Conservation (phyloP, 73 alveolate genomes). For the Paramecium octaurelia region DNA sequence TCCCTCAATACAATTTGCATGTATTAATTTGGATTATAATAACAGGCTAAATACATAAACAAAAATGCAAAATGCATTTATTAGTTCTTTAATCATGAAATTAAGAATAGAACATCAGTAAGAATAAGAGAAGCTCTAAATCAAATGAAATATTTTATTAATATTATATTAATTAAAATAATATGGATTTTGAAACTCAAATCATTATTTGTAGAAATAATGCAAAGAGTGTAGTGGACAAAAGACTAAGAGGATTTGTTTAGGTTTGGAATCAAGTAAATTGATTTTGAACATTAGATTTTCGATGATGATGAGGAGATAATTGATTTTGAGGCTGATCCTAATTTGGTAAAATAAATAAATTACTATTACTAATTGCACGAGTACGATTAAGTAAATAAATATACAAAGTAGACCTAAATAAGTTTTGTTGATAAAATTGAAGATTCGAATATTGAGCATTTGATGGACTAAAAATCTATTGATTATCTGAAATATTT, state of each 20-base stretch:
- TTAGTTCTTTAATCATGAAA: not conserved
- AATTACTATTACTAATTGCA: not conserved
- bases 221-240: not conserved
- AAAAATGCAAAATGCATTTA: not conserved
- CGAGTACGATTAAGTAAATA: not conserved
- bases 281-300: not conserved
- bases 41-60: not conserved
- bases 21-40: not conserved
- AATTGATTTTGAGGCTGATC: slow-evolving; percentile 1
- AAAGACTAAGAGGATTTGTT: not conserved
- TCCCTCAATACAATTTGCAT: not conserved
- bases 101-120: not conserved
- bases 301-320: not conserved
- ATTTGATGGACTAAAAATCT: not conserved
- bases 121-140: not conserved
- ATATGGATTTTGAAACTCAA: not conserved
- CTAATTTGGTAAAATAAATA: not conserved
- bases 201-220: not conserved
- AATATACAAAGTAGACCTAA: not conserved
- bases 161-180: not conserved
- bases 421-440: not conserved
- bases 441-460: not conserved
- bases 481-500: not conserved
- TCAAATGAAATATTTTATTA: not conserved
- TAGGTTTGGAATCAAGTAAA: not conserved